phyloP scores from a whole-genome alignment of 345 rosid species.

The Ceriops zippeliana region DNA sequence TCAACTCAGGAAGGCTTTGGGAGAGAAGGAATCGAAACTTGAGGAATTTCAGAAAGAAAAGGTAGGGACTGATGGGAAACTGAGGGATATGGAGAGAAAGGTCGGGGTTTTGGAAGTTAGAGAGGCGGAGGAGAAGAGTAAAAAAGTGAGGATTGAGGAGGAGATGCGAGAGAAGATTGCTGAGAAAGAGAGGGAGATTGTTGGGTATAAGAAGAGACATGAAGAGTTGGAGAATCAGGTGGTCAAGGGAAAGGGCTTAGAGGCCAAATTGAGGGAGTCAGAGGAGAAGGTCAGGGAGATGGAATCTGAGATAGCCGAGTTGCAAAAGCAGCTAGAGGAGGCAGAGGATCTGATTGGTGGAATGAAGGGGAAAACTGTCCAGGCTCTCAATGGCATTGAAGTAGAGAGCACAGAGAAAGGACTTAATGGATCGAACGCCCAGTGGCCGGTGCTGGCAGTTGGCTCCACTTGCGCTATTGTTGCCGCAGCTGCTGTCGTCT shows the following conservation, averaged over 20 bases:
- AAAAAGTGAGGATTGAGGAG: slow-evolving; percentile 53
- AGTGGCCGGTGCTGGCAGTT: slow-evolving; percentile 46
- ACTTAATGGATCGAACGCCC: slow-evolving; percentile 18
- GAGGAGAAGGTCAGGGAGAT: slow-evolving; percentile 35
- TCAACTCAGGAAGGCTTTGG: slow-evolving; percentile 12
- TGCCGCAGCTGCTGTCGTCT: slow-evolving; percentile 45
- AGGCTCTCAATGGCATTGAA: slow-evolving; percentile 32
- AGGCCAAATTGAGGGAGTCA: slow-evolving; percentile 32
- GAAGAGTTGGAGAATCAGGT: slow-evolving; percentile 39
- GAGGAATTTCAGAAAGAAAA: slow-evolving; percentile 55
- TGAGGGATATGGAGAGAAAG: slow-evolving; percentile 72
- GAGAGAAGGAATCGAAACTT: slow-evolving; percentile 32
- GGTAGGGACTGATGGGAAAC: slow-evolving; percentile 50
- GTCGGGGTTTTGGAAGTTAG: slow-evolving; percentile 49
- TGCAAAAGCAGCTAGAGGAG: slow-evolving; percentile 43
- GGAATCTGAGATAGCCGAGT: slow-evolving; percentile 35
- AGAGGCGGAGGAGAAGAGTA: slow-evolving; percentile 65
- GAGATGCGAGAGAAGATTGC: slow-evolving; percentile 48
- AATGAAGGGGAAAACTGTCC: slow-evolving; percentile 38
- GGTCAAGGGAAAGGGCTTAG: slow-evolving; percentile 21
- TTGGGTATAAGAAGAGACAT: slow-evolving; percentile 37
- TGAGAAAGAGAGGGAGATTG: slow-evolving; percentile 51
- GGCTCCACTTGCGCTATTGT: slow-evolving; percentile 49
- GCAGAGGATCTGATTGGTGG: slow-evolving; percentile 30
- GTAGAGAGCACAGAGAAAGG: slow-evolving; percentile 15